Evolutionary conservation across 2,329 filamentous ascomycete species (phyloP).

Genomic region (Cercospora sp.): DNA sequence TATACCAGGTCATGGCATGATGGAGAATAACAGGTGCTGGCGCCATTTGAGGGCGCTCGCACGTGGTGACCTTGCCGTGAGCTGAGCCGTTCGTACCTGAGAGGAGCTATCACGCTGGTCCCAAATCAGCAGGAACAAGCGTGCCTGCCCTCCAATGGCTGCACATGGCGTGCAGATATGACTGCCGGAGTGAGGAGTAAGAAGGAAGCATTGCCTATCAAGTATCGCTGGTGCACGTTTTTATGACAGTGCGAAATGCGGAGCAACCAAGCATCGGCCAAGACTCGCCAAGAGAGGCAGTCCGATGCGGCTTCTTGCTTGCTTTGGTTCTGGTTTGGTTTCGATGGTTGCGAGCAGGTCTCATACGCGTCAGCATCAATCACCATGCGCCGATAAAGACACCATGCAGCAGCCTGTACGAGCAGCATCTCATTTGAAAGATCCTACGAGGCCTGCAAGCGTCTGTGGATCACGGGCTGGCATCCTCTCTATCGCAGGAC

Average conservation of each 20-base stretch:
- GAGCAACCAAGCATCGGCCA: neutral
- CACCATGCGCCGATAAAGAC: neutral
- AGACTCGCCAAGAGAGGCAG: neutral
- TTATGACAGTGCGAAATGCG: slow-evolving; percentile 3
- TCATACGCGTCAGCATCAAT: neutral
- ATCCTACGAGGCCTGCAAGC: neutral
- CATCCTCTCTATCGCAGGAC: neutral
- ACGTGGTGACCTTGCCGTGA: neutral
- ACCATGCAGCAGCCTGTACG: neutral
- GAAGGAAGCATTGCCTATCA: neutral
- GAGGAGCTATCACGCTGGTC: slow-evolving; percentile 7
- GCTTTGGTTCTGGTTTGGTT: neutral
- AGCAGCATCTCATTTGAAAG: neutral
- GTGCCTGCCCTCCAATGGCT: neutral
- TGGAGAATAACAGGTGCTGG: neutral
- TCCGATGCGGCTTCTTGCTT: neutral
- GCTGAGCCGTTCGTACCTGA: slow-evolving; percentile 2
- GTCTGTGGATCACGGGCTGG: neutral
- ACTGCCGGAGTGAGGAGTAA: neutral
- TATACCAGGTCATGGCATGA: neutral
- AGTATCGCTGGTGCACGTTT: neutral
- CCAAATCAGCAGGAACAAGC: neutral
- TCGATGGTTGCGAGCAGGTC: neutral
- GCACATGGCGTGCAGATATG: neutral
- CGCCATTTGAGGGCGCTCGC: slow-evolving; percentile 14